phyloP scores from a whole-genome alignment of 2,329 filamentous ascomycete genomes.

The Penicillium sp. region DNA sequence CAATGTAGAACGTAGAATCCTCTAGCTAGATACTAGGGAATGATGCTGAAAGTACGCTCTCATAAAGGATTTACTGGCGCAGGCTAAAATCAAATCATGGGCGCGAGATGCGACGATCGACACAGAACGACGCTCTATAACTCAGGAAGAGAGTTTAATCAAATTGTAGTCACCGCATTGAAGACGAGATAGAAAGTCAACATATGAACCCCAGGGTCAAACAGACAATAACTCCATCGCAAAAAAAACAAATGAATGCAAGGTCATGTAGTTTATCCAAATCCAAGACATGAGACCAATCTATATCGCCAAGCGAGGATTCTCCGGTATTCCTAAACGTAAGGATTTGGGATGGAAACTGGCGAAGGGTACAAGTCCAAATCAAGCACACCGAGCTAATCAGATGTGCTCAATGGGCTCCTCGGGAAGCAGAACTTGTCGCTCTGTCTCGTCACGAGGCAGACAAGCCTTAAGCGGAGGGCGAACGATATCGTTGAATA shows the following conservation, averaged over 20 bases:
- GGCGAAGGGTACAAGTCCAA: neutral
- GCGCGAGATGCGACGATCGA: neutral
- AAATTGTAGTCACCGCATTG: neutral
- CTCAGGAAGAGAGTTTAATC: neutral
- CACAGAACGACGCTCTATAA: neutral
- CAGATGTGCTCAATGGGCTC: constrained; percentile 75
- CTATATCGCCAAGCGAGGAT: neutral
- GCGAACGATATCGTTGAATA: constrained; percentile 92
- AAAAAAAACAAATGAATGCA: constrained; percentile 1
- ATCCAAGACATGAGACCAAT: neutral
- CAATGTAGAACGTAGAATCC: neutral
- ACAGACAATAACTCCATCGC: constrained; percentile 2
- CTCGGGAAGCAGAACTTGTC: constrained; percentile 65
- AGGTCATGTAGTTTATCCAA: neutral
- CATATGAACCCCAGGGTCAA: neutral
- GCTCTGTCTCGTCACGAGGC: constrained; percentile 54
- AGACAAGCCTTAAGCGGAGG: constrained; percentile 72
- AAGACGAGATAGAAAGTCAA: neutral
- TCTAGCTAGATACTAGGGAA: no score
- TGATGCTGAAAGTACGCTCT: neutral
- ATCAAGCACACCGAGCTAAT: neutral
- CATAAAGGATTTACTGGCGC: neutral
- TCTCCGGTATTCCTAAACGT: neutral
- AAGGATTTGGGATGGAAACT: neutral
- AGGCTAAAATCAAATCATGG: neutral